Evolutionary conservation across 148 eudicot genomes (phyloP).

Genomic region (Camellia granthamiana): DNA sequence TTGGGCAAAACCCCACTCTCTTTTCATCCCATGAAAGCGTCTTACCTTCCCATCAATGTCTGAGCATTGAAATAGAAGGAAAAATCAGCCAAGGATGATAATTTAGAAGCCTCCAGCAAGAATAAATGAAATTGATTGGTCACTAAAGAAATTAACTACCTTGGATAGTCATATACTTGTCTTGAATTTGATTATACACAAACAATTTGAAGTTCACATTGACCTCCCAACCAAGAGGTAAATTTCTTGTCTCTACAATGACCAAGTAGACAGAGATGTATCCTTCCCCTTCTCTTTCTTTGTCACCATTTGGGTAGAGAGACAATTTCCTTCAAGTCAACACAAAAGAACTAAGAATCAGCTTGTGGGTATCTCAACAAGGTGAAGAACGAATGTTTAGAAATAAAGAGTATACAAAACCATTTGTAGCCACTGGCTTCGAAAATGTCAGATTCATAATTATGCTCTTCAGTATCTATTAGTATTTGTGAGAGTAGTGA

Average conservation of each 20-base stretch:
- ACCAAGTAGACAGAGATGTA: not conserved
- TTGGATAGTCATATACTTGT: not conserved
- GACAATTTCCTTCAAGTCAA: not conserved
- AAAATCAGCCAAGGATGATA: not conserved
- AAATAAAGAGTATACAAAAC: not conserved
- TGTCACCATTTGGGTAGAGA: not conserved
- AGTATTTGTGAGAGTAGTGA: not conserved
- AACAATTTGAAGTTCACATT: constrained; percentile 3
- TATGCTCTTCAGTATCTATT: not conserved
- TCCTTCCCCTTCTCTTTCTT: not conserved
- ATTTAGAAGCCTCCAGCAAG: not conserved
- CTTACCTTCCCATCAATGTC: not conserved
- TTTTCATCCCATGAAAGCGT: not conserved
- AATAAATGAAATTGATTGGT: not conserved
- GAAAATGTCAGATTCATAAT: not conserved
- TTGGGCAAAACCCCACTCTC: not conserved
- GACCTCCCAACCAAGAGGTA: constrained; percentile 9
- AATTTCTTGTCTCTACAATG: not conserved
- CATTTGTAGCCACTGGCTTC: constrained; percentile 4
- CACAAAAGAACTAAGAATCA: not conserved
- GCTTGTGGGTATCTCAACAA: not conserved
- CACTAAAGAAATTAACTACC: not conserved
- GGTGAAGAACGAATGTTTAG: too few species aligned
- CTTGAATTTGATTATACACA: not conserved
- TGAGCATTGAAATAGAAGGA: not conserved